phyloP scores from a whole-genome alignment of 2,329 filamentous ascomycete genomes.

The Colletotrichum simmondsii region DNA sequence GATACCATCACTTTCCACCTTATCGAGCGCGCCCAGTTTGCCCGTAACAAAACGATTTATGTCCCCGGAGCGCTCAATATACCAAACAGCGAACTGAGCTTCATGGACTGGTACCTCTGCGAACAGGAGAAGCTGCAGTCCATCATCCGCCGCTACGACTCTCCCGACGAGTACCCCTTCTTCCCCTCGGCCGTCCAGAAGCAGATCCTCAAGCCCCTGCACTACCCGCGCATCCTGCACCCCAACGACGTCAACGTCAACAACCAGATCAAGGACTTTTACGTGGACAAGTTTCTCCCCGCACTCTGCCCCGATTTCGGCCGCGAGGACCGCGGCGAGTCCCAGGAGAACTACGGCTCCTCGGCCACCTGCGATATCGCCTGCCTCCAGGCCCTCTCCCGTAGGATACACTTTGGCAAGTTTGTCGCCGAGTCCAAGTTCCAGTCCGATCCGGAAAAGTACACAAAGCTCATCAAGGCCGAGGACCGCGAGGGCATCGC shows the following conservation, averaged over 20 bases:
- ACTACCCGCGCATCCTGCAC: conserved; percentile 90
- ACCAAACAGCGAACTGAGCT: conserved; percentile 77
- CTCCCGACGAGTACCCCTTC: conserved; percentile 97
- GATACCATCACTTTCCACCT: conserved; percentile 98
- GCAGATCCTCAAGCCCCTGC: conserved; percentile 86
- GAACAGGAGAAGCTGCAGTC: conserved; percentile 94
- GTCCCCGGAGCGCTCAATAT: conserved; percentile 81
- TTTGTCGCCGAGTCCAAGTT: conserved; percentile 99
- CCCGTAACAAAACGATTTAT: conserved; percentile 91
- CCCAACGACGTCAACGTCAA: conserved; percentile 93
- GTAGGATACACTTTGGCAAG: conserved; percentile 96
- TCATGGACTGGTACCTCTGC: conserved; percentile 93
- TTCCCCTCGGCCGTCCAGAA: conserved; percentile 84
- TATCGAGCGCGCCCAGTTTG: conserved; percentile 98
- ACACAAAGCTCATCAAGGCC: conserved; percentile 83
- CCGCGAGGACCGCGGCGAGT: conserved; percentile 83
- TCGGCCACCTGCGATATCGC: conserved; percentile 91
- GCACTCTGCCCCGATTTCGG: conserved; percentile 82
- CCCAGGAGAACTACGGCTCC: conserved; percentile 94
- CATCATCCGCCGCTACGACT: conserved; percentile 92
- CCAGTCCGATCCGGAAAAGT: conserved; percentile 81
- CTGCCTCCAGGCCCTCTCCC: conserved; percentile 88
- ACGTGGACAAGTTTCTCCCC: conserved; percentile 85
- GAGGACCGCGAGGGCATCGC: conserved; percentile 85
- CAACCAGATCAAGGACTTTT: conserved; percentile 84